Conservation (phyloP, 495 filamentous ascomycete genomes). For the Usnea hakonensis region DNA sequence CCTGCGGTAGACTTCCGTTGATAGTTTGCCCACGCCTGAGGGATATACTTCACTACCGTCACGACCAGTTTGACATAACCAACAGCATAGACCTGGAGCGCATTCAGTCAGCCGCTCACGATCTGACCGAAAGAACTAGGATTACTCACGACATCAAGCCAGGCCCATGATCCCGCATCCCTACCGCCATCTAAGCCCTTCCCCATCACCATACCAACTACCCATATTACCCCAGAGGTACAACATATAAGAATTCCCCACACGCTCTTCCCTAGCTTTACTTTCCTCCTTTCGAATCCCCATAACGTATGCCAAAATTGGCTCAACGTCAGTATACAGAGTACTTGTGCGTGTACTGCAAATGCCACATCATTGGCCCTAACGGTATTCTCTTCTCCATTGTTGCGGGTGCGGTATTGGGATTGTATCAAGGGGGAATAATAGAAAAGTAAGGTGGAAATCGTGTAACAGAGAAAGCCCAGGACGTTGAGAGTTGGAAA, state of each 20-base stretch:
- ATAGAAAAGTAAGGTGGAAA: slow-evolving; percentile 65
- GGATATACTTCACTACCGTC: slow-evolving; percentile 84
- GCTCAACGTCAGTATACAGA: slow-evolving; percentile 58
- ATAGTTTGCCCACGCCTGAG: slow-evolving; percentile 78
- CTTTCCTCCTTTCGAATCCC: slow-evolving; percentile 57
- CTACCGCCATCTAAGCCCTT: slow-evolving; percentile 46
- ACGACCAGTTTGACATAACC: slow-evolving; percentile 85
- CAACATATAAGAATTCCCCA: slow-evolving; percentile 60
- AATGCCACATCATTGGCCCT: slow-evolving; percentile 86
- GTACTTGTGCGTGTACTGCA: slow-evolving; percentile 64
- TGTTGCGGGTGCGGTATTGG: slow-evolving; percentile 79
- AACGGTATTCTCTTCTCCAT: slow-evolving; percentile 47
- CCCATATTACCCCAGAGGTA: slow-evolving; percentile 47
- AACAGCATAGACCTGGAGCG: slow-evolving; percentile 61
- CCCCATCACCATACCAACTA: slow-evolving; percentile 47
- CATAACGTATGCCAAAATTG: slow-evolving; percentile 60
- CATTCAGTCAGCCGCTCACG: not conserved
- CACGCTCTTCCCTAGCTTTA: slow-evolving; percentile 57
- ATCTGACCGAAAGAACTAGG: not conserved
- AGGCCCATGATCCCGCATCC: slow-evolving; percentile 53
- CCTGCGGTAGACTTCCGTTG: slow-evolving; percentile 73
- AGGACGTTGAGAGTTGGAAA: slow-evolving; percentile 76
- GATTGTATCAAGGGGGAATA: slow-evolving; percentile 67
- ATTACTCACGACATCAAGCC: slow-evolving; percentile 69
- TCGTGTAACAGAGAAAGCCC: slow-evolving; percentile 72